phyloP scores from a whole-genome alignment of 176 grass and related monocot genomes.

The Bromus sterilis region DNA sequence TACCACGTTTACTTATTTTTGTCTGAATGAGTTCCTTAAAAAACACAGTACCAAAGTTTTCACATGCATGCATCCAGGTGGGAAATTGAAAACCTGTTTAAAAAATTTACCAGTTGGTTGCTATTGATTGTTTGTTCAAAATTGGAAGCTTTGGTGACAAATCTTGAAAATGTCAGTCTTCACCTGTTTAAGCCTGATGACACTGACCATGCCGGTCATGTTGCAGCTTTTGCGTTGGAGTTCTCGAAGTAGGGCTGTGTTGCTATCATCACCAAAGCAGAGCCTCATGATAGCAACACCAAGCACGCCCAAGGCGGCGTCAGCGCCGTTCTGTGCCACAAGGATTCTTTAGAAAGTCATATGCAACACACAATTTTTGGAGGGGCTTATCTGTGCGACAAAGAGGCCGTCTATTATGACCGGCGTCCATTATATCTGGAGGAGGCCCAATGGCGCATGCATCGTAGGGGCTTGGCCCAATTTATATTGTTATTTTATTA shows the following conservation, averaged over 20 bases:
- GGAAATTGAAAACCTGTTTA: background rate
- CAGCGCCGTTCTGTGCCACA: conserved; percentile 89
- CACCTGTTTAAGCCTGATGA: conserved; percentile 15
- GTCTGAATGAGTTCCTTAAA: no score
- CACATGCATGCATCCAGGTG: no score
- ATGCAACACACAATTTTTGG: conserved; percentile 96
- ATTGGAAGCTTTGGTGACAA: background rate
- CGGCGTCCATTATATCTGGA: no score
- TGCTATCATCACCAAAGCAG: conserved; percentile 89
- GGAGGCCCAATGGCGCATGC: no score
- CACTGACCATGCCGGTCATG: background rate
- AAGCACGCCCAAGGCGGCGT: conserved; percentile 97
- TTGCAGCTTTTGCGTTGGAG: conserved; percentile 62
- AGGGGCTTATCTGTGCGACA: conserved; percentile 89
- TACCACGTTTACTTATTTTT: no score
- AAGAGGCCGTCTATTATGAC: conserved; percentile 84
- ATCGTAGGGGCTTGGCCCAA: no score
- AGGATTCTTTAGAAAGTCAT: conserved; percentile 90
- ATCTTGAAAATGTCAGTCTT: background rate
- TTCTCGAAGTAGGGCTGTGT: conserved; percentile 81
- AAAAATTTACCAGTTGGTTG: background rate
- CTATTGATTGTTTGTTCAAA: no score
- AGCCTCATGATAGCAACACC: conserved; percentile 96
- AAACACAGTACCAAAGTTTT: no score
- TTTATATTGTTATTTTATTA: no score